Evolutionary conservation across 305 asterid species (phyloP).

Genomic region (Fraxinus dipetala): DNA sequence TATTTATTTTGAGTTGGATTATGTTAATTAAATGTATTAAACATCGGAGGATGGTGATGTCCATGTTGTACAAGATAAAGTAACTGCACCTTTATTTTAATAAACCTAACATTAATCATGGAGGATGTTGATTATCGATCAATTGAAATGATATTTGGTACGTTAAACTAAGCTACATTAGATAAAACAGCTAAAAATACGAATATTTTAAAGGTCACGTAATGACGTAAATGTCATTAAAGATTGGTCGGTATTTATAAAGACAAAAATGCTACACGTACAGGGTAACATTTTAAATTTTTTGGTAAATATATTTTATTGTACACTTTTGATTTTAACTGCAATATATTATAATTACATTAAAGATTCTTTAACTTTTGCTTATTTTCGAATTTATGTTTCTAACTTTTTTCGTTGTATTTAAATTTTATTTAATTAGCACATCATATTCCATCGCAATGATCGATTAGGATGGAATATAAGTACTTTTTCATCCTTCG

Average conservation of each 20-base stretch:
- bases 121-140: not conserved
- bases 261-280: not conserved
- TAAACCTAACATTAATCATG: not conserved
- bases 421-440: no score
- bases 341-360: no score
- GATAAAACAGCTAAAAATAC: not conserved
- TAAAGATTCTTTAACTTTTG: not conserved
- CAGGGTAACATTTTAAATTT: no score
- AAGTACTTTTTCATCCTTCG: not conserved
- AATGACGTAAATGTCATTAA: not conserved
- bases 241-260: not conserved
- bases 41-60: not conserved
- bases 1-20: not conserved
- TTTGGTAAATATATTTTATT: no score
- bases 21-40: not conserved
- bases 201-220: not conserved
- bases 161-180: not conserved
- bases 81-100: not conserved
- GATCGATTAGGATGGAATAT: not conserved
- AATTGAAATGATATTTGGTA: not conserved
- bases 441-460: not conserved
- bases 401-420: not conserved
- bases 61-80: not conserved
- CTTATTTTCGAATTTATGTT: not conserved
- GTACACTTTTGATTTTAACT: not conserved